A percentile compares a stretch with the other conserved stretches of the same genome.
phyloP scores from a whole-genome alignment of 1,284 basidiomycete genomes.

The Termitomyces sp. region DNA sequence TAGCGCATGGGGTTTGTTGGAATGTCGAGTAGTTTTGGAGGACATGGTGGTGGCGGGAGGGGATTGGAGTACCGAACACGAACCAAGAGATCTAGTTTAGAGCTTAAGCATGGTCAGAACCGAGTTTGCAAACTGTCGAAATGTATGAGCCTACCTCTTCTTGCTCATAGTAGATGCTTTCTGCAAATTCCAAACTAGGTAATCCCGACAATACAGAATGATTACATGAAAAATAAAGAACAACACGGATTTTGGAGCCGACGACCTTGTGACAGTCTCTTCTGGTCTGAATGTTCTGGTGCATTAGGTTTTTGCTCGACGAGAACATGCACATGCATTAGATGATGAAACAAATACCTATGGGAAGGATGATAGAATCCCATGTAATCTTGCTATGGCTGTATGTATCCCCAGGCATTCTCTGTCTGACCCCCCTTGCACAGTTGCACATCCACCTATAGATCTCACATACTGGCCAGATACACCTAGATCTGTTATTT shows the following conservation, averaged over 20 bases:
- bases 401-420: not conserved
- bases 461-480: constrained; percentile 32
- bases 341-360: constrained; percentile 14
- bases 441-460: constrained; percentile 21
- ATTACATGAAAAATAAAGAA: not conserved
- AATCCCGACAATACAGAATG: not conserved
- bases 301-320: constrained; percentile 18
- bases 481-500: constrained; percentile 24
- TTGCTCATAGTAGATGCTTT: constrained; percentile 18
- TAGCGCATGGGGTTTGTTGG: constrained; percentile 84
- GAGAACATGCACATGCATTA: constrained; percentile 23
- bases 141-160: constrained; percentile 14
- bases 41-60: constrained; percentile 89
- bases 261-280: no score
- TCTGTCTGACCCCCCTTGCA: not conserved
- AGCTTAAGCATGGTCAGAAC: constrained; percentile 19
- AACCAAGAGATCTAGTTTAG: constrained; percentile 84
- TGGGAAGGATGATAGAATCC: constrained; percentile 7
- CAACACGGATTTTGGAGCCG: not conserved
- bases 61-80: constrained; percentile 91
- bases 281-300: no score
- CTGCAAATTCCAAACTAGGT: not conserved
- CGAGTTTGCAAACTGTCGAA: not conserved
- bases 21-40: constrained; percentile 87
- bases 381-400: constrained; percentile 4